Evolutionary conservation across 2,329 filamentous ascomycete genomes (phyloP).

Genomic region (Emericellopsis atlantica): DNA sequence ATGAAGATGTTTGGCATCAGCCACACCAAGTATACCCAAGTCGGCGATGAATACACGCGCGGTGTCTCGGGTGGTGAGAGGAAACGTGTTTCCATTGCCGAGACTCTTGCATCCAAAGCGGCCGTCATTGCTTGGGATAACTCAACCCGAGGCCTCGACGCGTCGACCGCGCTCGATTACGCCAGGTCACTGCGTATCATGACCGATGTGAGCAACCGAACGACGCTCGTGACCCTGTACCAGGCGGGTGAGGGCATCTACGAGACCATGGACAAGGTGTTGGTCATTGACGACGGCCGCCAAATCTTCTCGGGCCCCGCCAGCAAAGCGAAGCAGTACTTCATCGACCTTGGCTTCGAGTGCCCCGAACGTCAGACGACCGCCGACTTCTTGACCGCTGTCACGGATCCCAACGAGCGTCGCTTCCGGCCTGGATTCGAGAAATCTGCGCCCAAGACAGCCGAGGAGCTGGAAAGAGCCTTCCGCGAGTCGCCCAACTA

Average conservation of each 20-base stretch:
- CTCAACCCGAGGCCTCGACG: slow-evolving; percentile 66
- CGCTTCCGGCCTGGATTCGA: slow-evolving; percentile 53
- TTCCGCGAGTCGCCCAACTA: slow-evolving; percentile 52
- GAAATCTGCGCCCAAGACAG: slow-evolving; percentile 50
- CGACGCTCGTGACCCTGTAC: slow-evolving; percentile 28
- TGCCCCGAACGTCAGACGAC: slow-evolving; percentile 57
- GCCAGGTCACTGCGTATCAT: slow-evolving; percentile 57
- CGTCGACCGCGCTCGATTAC: slow-evolving; percentile 68
- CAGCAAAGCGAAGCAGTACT: slow-evolving; percentile 50
- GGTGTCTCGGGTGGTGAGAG: slow-evolving; percentile 72
- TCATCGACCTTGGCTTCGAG: slow-evolving; percentile 54
- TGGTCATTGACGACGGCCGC: slow-evolving; percentile 62
- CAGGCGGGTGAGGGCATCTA: slow-evolving; percentile 31
- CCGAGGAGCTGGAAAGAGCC: slow-evolving; percentile 52
- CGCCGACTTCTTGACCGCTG: slow-evolving; percentile 57
- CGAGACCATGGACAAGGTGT: slow-evolving; percentile 60
- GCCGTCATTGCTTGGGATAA: slow-evolving; percentile 73
- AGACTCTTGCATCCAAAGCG: slow-evolving; percentile 62
- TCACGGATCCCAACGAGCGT: slow-evolving; percentile 51
- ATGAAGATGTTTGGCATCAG: slow-evolving; percentile 69
- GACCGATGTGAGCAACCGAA: slow-evolving; percentile 61
- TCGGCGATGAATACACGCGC: slow-evolving; percentile 60
- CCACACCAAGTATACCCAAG: slow-evolving; percentile 61
- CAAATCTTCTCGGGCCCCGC: slow-evolving; percentile 54
- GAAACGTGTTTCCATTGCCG: slow-evolving; percentile 69